Base-by-base conservation (phyloP, 805 yeast genomes). In the Candida chauliodis region DNA sequence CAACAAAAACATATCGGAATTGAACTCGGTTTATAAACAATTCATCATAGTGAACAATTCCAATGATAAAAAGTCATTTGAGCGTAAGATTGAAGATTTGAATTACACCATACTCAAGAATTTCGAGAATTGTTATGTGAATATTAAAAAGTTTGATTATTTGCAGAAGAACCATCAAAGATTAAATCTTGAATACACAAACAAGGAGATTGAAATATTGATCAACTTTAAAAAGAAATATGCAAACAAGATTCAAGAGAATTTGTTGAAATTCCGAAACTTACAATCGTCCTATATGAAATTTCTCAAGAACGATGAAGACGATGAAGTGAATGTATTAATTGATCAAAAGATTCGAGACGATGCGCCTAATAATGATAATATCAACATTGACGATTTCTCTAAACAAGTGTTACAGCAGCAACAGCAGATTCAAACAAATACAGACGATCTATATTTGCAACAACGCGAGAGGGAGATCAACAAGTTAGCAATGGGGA, bases 401-500 rank as follows among this genome's bases (percentile, higher is more conserved):
- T 66, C 72, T 1, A 56, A 60, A 52, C 58, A 56, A 44, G 46
- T 58, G 35, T 25, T 59, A 40, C 55, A 50, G 36, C 55, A 50
- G 36, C 59, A 58, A 43, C 47, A 50, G 10, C 61, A 55, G 36
- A 42, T 41, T 20, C 56, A 53, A 8, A 27, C 5, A 36, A 17
- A 58, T 44, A 34, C 49, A 49, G 45, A 56, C 48, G 49, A 49
- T 30, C 49, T 8, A n/a, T 31, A 25, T 20, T 21, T 36, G 11
- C 36, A 41, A 29, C 38, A 32, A 17, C 71, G 99, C 38, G 99
- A 93, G 53, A 76, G 80, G 37, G 99, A 91, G 53, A 93, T 93
- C 37, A 84, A 84, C 22, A 84, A 84, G 48, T 73, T 93, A 38
- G 98, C 99, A 3, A 87, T 86, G 69, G 96, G 97, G 36, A 95